phyloP scores from a whole-genome alignment of 768 basidiomycete species.

The Boletus pseudopeckii region DNA sequence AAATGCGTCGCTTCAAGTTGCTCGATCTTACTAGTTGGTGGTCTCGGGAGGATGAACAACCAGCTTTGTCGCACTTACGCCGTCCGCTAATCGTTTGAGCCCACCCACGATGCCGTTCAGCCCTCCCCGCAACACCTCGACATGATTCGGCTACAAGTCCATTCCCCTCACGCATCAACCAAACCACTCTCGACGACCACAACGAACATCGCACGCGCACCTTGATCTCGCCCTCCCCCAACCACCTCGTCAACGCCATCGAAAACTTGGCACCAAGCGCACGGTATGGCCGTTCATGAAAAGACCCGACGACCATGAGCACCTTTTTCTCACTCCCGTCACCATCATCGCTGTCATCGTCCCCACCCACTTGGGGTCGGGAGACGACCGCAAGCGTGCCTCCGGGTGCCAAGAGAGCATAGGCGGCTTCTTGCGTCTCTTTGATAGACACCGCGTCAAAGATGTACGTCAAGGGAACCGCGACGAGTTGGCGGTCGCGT shows the following conservation, averaged over 20 bases:
- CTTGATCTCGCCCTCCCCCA: slow-evolving; percentile 17
- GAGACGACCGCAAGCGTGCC: slow-evolving; percentile 26
- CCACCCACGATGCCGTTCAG: slow-evolving; percentile 33
- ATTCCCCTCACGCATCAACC: neutral
- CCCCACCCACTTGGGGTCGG: neutral
- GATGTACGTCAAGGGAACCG: slow-evolving; percentile 1
- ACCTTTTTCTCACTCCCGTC: slow-evolving; percentile 1
- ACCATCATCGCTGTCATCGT: neutral
- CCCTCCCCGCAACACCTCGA: slow-evolving; percentile 38
- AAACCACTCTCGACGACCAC: neutral
- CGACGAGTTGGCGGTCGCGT: neutral
- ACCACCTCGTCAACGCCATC: slow-evolving; percentile 10
- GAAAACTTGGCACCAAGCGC: slow-evolving; percentile 10
- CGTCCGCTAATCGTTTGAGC: slow-evolving; percentile 29
- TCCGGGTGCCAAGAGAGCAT: slow-evolving; percentile 27
- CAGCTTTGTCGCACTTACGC: slow-evolving; percentile 39
- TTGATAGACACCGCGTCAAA: slow-evolving; percentile 31
- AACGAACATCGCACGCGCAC: slow-evolving; percentile 1
- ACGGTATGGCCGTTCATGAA: neutral
- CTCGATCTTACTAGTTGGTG: neutral
- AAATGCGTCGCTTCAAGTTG: neutral
- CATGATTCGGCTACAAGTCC: slow-evolving; percentile 31
- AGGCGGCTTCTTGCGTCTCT: slow-evolving; percentile 32
- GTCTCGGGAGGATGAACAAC: slow-evolving; percentile 24
- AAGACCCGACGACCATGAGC: slow-evolving; percentile 1